Conservation (phyloP, 495 filamentous ascomycete genomes). For the Penicillium mononematosum region DNA sequence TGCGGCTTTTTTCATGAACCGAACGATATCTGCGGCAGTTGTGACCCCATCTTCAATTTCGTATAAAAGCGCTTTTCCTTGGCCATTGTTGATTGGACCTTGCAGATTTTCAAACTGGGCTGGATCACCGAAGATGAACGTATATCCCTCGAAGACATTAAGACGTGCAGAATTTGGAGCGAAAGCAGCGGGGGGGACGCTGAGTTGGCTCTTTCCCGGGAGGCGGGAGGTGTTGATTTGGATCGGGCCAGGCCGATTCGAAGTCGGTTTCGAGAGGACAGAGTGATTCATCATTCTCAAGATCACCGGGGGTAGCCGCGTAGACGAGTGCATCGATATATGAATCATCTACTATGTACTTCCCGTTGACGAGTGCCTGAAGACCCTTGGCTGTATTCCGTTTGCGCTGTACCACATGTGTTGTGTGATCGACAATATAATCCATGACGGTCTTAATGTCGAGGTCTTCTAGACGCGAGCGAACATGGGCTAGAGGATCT, state of each 20-base stretch:
- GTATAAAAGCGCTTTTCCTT: constrained; percentile 75
- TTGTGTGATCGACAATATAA: constrained; percentile 69
- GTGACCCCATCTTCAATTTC: constrained; percentile 63
- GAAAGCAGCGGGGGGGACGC: constrained; percentile 60
- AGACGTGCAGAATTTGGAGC: constrained; percentile 62
- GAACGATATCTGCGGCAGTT: constrained; percentile 70
- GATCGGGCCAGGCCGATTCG: constrained; percentile 75
- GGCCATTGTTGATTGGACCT: constrained; percentile 70
- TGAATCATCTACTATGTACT: constrained; percentile 72
- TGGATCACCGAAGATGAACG: constrained; percentile 80
- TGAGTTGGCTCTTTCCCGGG: constrained; percentile 70
- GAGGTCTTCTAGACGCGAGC: constrained; percentile 67
- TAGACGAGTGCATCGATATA: constrained; percentile 73
- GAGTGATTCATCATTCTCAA: constrained; percentile 51
- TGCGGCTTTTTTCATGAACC: constrained; percentile 70
- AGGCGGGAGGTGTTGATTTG: constrained; percentile 67
- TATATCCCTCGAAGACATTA: constrained; percentile 81
- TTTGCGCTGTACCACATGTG: constrained; percentile 86
- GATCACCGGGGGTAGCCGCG: constrained; percentile 56
- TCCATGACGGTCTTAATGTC: constrained; percentile 81
- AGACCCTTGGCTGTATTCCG: constrained; percentile 84
- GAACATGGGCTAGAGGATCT: constrained; percentile 60
- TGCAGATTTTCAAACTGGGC: constrained; percentile 77
- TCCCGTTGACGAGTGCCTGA: constrained; percentile 83
- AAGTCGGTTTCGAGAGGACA: constrained; percentile 82